Evolutionary conservation across 805 yeast genomes (phyloP), one percentile per base, ranked within the genome.

Genomic region (Cyberlindnera euphorbiiphila): DNA sequence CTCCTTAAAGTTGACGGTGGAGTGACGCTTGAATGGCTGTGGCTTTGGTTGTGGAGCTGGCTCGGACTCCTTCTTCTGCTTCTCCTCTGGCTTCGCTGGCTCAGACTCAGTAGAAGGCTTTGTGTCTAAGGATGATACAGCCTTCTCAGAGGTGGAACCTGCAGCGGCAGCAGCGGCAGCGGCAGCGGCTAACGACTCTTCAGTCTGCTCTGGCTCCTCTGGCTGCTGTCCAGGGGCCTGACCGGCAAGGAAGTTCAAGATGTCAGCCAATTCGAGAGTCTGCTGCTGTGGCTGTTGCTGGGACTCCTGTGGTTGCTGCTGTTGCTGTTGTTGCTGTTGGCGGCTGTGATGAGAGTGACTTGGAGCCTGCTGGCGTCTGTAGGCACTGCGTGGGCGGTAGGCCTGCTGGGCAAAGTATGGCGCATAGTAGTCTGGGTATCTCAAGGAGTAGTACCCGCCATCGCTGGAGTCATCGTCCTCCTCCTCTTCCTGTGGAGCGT

Each of bases 1-100:
- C 16, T 47, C 56, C 34, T 48, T 46, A 28, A 45, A 36, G 12
- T 38, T 25, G 8, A 37, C 42, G 10, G 49, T 41, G 9, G 57
- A 51, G 34, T 55, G 59, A 35, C 55, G 56, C 32, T 43, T 49
- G n/a, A 42, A 26, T 33, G 43, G 43, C 25, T 25, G 27, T 27
- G 42, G 36, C n/a, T 14, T 20, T 18, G 25, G 16, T 37, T 36
- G n/a, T 27, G 32, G 34, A 15, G 18, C 24, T 6, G 30, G 38
- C 35, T 33, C 26, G 34, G 26, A 44, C 43, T 20, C 41, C 30
- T 37, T 15, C 37, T 19, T 24, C 25, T 21, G 29, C 30, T 19
- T 17, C 29, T 28, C 36, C 19, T 29, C 20, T 20, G 29, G 21
- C 28, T 29, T 22, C n/a, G n/a, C n/a, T n/a, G n/a, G n/a, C n/a